These are phyloP conservation scores for Lonicera japonica DNA, from an alignment of 129 eudicot genomes.

Conservation along the genomic window DNA sequence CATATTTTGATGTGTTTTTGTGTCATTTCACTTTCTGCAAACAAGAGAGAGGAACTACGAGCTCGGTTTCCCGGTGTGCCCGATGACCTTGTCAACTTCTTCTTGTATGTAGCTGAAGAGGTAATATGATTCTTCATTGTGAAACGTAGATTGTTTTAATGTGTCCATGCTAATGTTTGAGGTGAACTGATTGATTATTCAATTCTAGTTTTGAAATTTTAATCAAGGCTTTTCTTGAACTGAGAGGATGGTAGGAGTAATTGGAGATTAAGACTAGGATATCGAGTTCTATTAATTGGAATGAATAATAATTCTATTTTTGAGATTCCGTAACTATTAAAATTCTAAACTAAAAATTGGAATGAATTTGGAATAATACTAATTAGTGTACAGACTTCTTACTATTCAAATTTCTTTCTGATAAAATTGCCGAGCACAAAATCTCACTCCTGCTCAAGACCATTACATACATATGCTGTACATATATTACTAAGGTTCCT, in stretches of 20 bases:
- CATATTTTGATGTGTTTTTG: neutral
- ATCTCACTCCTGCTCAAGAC: too few relatives aligned
- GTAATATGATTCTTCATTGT: slow-evolving; percentile 29
- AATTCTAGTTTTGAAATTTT: neutral
- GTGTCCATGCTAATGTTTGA: neutral
- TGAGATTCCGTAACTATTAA: too few relatives aligned
- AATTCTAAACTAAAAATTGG: neutral
- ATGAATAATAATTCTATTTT: neutral
- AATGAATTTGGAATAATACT: slow-evolving; percentile 3
- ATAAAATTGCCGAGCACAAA: too few relatives aligned
- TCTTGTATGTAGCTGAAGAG: slow-evolving; percentile 97
- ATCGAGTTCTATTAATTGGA: neutral
- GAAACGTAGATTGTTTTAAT: neutral
- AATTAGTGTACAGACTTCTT: too few relatives aligned
- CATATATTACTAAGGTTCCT: too few relatives aligned
- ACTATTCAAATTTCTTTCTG: too few relatives aligned
- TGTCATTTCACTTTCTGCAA: slow-evolving; percentile 16
- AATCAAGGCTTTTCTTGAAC: neutral
- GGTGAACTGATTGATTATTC: neutral
- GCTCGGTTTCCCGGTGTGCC: slow-evolving; percentile 99
- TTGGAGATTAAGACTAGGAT: neutral
- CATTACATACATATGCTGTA: too few relatives aligned
- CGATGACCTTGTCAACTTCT: slow-evolving; percentile 97
- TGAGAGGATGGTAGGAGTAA: neutral
- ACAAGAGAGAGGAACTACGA: slow-evolving; percentile 82